Evolutionary conservation across 2,329 filamentous ascomycete species (phyloP).

Genomic region (Pseudopyricularia cyperi): DNA sequence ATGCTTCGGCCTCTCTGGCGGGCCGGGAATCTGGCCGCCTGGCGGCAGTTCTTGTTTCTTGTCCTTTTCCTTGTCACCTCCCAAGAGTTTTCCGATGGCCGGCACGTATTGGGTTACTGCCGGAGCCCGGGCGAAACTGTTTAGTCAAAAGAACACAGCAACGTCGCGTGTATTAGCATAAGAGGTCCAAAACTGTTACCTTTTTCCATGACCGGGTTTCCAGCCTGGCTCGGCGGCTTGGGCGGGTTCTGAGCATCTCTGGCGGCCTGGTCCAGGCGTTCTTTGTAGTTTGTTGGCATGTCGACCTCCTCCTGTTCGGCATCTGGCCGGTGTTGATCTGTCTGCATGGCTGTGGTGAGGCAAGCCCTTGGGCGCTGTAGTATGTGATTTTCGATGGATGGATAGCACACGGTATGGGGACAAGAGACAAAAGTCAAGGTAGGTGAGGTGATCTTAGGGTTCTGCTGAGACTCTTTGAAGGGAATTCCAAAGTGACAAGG

Average conservation of each 20-base stretch:
- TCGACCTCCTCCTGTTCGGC: neutral
- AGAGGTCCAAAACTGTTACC: constrained; percentile 15
- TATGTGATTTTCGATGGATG: neutral
- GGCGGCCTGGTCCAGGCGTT: constrained; percentile 29
- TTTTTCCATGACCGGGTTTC: constrained; percentile 27
- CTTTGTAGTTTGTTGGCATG: constrained; percentile 20
- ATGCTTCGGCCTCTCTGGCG: constrained; percentile 29
- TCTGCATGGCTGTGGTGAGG: neutral
- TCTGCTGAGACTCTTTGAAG: no score
- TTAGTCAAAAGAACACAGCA: neutral
- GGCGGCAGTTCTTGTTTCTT: constrained; percentile 7
- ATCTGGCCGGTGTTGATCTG: neutral
- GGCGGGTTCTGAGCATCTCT: constrained; percentile 12
- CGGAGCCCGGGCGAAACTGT: neutral
- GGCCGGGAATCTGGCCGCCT: constrained; percentile 15
- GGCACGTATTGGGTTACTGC: constrained; percentile 25
- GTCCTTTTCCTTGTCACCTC: constrained; percentile 14
- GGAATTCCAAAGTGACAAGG: no score
- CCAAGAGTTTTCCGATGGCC: constrained; percentile 26
- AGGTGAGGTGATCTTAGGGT: no score
- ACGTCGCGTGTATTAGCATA: neutral
- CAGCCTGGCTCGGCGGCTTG: constrained; percentile 5
- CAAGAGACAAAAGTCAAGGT: no score
- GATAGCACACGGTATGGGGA: neutral
- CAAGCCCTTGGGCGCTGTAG: neutral